A percentile compares a stretch with the other conserved stretches of the same genome.
These are phyloP conservation scores for Elsinoe arachidis DNA, from an alignment of 2,329 filamentous ascomycete species.

Conservation along the genomic window DNA sequence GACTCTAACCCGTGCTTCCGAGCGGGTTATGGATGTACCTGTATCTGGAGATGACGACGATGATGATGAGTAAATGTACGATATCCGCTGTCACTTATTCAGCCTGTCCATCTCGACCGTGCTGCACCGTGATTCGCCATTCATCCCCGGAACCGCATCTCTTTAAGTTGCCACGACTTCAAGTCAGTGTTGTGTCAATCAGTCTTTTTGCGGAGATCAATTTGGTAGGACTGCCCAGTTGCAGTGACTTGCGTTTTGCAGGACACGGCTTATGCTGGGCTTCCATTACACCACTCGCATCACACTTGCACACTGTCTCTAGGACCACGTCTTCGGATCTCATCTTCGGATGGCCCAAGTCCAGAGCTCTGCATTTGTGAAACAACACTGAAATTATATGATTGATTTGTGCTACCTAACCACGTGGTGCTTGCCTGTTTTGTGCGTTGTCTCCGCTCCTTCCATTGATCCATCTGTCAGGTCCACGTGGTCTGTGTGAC, in stretches of 20 bases:
- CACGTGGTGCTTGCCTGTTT: not conserved
- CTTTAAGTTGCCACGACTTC: slow-evolving; percentile 91
- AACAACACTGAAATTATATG: not conserved
- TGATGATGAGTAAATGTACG: slow-evolving; percentile 29
- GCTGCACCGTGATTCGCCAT: not conserved
- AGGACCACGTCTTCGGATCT: not conserved
- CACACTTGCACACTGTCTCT: not conserved
- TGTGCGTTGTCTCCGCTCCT: not conserved
- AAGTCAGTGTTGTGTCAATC: slow-evolving; percentile 78
- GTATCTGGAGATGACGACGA: slow-evolving; percentile 52
- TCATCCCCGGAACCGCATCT: slow-evolving; percentile 53
- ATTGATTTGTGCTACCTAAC: no score
- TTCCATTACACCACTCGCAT: slow-evolving; percentile 6
- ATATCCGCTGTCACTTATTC: slow-evolving; percentile 8
- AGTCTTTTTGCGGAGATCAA: slow-evolving; percentile 90
- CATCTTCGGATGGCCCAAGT: not conserved
- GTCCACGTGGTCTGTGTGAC: not conserved
- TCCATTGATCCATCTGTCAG: not conserved
- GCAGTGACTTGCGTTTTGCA: slow-evolving; percentile 10
- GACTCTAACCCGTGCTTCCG: slow-evolving; percentile 67
- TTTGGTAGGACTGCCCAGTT: slow-evolving; percentile 1
- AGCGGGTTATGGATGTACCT: slow-evolving; percentile 75
- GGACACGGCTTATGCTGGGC: not conserved
- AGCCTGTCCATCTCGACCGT: not conserved
- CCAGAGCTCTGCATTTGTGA: not conserved